Evolutionary conservation across 2,329 filamentous ascomycete species (phyloP), one percentile per base, ranked within the genome.

Genomic region (Teratosphaeria zuluensis): DNA sequence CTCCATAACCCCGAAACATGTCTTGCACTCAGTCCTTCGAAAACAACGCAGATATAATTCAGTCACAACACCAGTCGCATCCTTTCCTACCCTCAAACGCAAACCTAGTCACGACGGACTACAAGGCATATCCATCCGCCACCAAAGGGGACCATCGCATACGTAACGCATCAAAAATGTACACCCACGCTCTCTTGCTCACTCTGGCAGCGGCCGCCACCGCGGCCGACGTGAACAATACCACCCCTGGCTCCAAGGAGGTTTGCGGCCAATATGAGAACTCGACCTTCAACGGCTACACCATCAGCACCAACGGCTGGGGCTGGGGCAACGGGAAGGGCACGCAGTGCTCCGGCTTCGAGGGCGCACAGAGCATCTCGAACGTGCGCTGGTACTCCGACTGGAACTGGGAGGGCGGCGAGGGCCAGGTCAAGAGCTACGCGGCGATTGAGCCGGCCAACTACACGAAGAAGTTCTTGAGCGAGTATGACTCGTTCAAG

Each of bases 401-500:
- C 53, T 66, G 56, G 63, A 62, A 63, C 24, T 68, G 66, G 66
- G 14, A 58, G 32, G 61, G 60, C 16, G 63, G 68, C 28, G 53
- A 63, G 1, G 64, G 63, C 57, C 61, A 70, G 21, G 74, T 76
- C 48, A 76, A 77, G 63, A 73, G 72, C 21, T 76, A 75, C 63
- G 69, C 75, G 65, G 75, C 76, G 61, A 72, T 70, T 57, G 73
- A 74, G 2, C 70, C 72, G 51, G 70, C 67, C 16, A 32, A 46
- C 21, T 65, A 70, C 46, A 62, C 63, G 38, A 64, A 69, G 16
- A 71, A 70, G 56, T 60, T 69, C 8, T 61, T 76, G 19, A 70
- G 68, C 16, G 61, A 62, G 33, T 69, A 81, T 64, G 70, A 62
- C 21, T 76, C 73, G 51, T 72, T 81, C 48, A 67, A 72, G 31